Base-by-base conservation (phyloP, 495 filamentous ascomycete species). In the Xylaria longipes region DNA sequence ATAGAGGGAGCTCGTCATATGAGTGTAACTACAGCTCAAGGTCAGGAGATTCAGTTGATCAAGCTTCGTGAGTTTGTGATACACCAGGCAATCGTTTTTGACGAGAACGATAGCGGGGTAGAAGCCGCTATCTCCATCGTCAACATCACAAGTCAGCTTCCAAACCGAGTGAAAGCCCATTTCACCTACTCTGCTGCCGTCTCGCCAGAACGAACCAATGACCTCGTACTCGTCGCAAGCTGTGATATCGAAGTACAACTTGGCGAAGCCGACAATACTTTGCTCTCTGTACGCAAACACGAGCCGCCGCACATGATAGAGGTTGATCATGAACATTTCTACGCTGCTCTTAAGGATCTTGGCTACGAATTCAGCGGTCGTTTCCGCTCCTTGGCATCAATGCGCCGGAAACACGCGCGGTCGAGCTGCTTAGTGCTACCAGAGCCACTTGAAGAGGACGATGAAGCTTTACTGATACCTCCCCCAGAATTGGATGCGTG, bases 401-500 rank as follows among this genome's bases (percentile, higher is more conserved):
- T 65, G 15, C 25, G 39, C 3, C 25, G 69, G 17, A 65, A 65
- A 52, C 60, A 52, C 33, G 5, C 14, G 4, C 20, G 20, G 14
- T 27, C 68, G 3, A 62, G 63, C 68, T 69, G 58, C 63, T 25
- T 56, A 27, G 33, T 67, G 2, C 29, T 15, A 14, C 1, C 29
- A 43, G 65, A 5, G 35, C 39, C 22, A 27, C 3, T 20, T 45
- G 41, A 64, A 17, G 25, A 31, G 9, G 63, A 52, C 12, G 29
- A 48, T 11, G 9, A 50, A 15, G 9, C 14, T 5, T 27, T 71
- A 15, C 20, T 73, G 70, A 72, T 85, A 20, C 84, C 85, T 56
- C 85, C 85, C 1, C 78, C 77, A 1, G 73, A 76, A 20, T 66
- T 87, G 2, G 85, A 87, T 73, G 74, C 69, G 8, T 82, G 80